A percentile compares a stretch with the other conserved stretches of the same genome.
Conservation (phyloP, 2,329 filamentous ascomycete genomes). For the Penicillium sp. region DNA sequence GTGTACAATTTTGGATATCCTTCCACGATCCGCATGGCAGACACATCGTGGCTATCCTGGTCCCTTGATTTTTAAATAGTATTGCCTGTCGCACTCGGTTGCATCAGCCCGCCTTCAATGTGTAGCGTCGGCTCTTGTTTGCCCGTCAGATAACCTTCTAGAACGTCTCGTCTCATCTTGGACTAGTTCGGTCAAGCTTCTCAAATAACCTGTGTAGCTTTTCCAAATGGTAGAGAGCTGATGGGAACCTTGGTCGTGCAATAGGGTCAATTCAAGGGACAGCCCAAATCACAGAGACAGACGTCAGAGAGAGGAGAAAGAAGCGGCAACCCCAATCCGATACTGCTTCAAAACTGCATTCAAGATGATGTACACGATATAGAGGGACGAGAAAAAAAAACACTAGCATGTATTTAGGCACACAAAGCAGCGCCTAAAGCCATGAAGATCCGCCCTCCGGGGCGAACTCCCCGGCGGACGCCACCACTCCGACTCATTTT, state of each 20-base stretch:
- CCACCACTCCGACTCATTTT: slow-evolving; percentile 38
- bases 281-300: not conserved
- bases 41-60: not conserved
- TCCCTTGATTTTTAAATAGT: not conserved
- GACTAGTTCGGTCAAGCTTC: not conserved
- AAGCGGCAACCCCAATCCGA: slow-evolving; percentile 7
- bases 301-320: slow-evolving; percentile 10
- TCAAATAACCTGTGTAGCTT: not conserved
- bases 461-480: slow-evolving; percentile 28
- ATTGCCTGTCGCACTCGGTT: not conserved
- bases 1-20: not conserved
- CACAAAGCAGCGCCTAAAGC: slow-evolving; percentile 35
- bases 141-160: not conserved
- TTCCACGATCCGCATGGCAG: not conserved
- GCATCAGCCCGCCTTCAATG: not conserved
- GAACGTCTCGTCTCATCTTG: not conserved
- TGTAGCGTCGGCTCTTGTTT: not conserved
- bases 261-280: too few species aligned
- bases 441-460: slow-evolving; percentile 34
- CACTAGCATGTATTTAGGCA: slow-evolving; percentile 41
- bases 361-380: slow-evolving; percentile 49
- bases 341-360: slow-evolving; percentile 37
- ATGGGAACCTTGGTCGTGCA: too few species aligned
- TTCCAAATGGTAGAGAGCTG: too few species aligned
- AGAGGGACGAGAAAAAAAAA: slow-evolving; percentile 35